Conservation (phyloP, 1,284 basidiomycete genomes). For the Ceratobasidium sp. region DNA sequence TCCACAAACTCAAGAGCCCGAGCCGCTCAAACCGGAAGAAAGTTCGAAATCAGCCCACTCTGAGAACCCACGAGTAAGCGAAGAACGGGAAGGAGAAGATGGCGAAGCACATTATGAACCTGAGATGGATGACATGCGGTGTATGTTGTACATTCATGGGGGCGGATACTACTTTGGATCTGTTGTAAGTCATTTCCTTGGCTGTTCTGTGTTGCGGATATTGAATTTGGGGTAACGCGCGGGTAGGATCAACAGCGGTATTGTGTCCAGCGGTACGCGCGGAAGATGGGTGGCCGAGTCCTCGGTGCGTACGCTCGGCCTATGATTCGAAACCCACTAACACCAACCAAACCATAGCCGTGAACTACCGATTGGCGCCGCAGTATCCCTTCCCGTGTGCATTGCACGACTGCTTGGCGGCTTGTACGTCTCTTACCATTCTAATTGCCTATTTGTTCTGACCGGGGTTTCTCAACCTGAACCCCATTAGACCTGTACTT, state of each 20-base stretch:
- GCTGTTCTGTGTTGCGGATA: constrained; percentile 42
- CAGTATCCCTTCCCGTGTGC: constrained; percentile 98
- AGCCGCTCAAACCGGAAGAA: constrained; percentile 56
- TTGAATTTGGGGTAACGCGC: constrained; percentile 55
- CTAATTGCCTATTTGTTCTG: too few relatives aligned
- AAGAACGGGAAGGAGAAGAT: constrained; percentile 53
- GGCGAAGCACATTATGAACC: constrained; percentile 53
- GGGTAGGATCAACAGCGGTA: constrained; percentile 62
- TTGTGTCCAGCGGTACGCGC: constrained; percentile 85
- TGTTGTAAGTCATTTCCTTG: constrained; percentile 51
- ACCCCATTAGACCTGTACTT: constrained; percentile 69
- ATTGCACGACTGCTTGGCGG: constrained; percentile 85
- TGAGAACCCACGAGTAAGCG: constrained; percentile 50
- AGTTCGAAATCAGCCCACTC: constrained; percentile 44
- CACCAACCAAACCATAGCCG: constrained; percentile 61
- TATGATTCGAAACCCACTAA: not conserved
- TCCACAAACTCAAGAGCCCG: not conserved
- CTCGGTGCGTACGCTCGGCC: constrained; percentile 66
- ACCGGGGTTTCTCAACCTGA: too few relatives aligned
- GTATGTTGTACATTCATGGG: constrained; percentile 62
- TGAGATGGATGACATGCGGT: constrained; percentile 86
- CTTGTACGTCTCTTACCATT: constrained; percentile 71
- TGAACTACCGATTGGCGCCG: constrained; percentile 90
- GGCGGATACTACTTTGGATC: constrained; percentile 87
- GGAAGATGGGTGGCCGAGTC: constrained; percentile 89